Evolutionary conservation across 805 yeast species (phyloP), one percentile per base, ranked within the genome.

Genomic region (Yarrowia keelungensis): DNA sequence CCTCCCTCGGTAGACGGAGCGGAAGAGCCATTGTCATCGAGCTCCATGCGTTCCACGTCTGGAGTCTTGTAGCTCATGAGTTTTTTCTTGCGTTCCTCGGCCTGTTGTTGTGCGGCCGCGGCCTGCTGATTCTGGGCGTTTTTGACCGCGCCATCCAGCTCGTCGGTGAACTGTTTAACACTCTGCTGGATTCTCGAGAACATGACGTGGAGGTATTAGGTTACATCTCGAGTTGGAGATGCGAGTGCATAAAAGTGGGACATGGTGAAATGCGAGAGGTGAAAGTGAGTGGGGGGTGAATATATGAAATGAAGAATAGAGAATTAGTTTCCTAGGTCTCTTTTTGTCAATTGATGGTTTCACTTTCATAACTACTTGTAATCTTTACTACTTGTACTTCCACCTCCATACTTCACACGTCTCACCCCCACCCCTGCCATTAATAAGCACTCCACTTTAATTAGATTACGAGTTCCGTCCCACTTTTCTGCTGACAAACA

Each of bases 151-250:
- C 80, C 80, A 67, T 81, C 83, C 26, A 89, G 74, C 75, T 89
- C 92, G 67, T 89, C 92, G 9, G 85, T 79, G 45, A 89, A 74
- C 68, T 85, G 86, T 79, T 89, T 88, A 65, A 89, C 84, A 10
- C 87, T 74, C 79, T 89, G 91, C 11, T 88, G 81, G 54, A 87
- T 77, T 73, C 85, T 83, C 54, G 85, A 82, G 73, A 86, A 83
- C 89, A 86, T 86, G 62, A 65, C 62, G 65, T 59, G 65, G 65
- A 59, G 51, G 65, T 59, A 56, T 56, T 56, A 56, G 62, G 62
- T 56, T 56, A 41, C 58, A 38, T 43, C 59, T 11, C 10, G 46
- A 53, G 59, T 39, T 45, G 39, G 42, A 26, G 47, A 56, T 41
- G 39, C 61, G 61, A 54, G 61, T 56, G 62, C 62, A 56, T 56